phyloP scores from a whole-genome alignment of 2,329 filamentous ascomycete genomes.

The Fusarium sp. region DNA sequence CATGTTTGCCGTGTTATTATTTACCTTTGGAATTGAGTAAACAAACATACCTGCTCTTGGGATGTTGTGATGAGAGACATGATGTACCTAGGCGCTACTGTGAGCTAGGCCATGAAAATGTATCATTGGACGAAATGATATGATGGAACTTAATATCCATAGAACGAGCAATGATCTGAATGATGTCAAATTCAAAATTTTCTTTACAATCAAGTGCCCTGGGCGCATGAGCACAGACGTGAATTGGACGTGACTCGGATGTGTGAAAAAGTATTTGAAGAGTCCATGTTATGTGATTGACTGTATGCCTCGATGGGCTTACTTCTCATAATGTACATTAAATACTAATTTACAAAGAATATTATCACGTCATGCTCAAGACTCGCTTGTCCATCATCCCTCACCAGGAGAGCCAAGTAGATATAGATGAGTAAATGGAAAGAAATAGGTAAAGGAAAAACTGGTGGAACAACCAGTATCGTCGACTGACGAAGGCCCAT shows the following conservation, averaged over 20 bases:
- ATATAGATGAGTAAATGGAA: background rate
- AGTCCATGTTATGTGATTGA: constrained; percentile 6
- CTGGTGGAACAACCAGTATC: constrained; percentile 36
- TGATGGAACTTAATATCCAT: constrained; percentile 44
- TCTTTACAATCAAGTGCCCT: background rate
- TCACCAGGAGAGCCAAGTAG: constrained; percentile 25
- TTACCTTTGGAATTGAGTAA: constrained; percentile 32
- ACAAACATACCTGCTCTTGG: constrained; percentile 12
- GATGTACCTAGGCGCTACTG: constrained; percentile 29
- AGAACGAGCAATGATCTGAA: constrained; percentile 48
- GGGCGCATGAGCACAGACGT: background rate
- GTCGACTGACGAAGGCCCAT: constrained; percentile 39
- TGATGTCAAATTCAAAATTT: constrained; percentile 24
- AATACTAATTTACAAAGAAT: constrained; percentile 40
- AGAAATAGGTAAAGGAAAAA: constrained; percentile 6
- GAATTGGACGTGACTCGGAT: background rate
- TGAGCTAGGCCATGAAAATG: constrained; percentile 11
- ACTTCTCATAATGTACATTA: constrained; percentile 32
- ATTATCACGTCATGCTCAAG: constrained; percentile 26
- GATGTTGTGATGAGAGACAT: constrained; percentile 36
- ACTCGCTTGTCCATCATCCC: constrained; percentile 21
- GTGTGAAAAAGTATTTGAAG: background rate
- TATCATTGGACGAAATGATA: constrained; percentile 31
- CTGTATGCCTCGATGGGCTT: constrained; percentile 6
- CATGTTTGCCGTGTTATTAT: constrained; percentile 42